Conservation (phyloP, 352 stramenopile genomes). For the Globisporangium lucens region DNA sequence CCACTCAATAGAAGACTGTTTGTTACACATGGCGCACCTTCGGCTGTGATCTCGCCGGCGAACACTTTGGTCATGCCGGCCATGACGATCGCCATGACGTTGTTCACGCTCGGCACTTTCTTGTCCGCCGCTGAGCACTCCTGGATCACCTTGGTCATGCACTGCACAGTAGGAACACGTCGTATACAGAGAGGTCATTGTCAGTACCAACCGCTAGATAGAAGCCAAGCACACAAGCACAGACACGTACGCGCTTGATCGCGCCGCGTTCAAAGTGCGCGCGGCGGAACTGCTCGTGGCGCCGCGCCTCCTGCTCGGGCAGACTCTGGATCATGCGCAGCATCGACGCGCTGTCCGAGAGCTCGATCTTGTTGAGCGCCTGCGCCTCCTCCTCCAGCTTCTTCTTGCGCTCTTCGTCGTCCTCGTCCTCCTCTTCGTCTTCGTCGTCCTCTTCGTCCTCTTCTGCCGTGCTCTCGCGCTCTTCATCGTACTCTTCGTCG, state of each 20-base stretch:
- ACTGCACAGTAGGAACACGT: slow-evolving; percentile 26
- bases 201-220: not conserved
- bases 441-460: slow-evolving; percentile 38
- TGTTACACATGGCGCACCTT: slow-evolving; percentile 34
- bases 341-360: slow-evolving; percentile 67
- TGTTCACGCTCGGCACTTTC: slow-evolving; percentile 56
- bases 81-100: slow-evolving; percentile 88
- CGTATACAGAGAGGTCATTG: slow-evolving; percentile 3
- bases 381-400: slow-evolving; percentile 44
- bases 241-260: slow-evolving; percentile 59
- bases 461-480: slow-evolving; percentile 13
- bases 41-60: slow-evolving; percentile 70
- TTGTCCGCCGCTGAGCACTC: slow-evolving; percentile 56
- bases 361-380: slow-evolving; percentile 31
- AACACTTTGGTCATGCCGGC: slow-evolving; percentile 86
- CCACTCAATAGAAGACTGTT: not conserved
- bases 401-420: slow-evolving; percentile 34
- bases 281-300: slow-evolving; percentile 80
- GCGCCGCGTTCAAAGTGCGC: slow-evolving; percentile 82
- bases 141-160: slow-evolving; percentile 75
- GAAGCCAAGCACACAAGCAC: not conserved
- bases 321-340: slow-evolving; percentile 70
- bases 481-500: slow-evolving; percentile 23
- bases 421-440: slow-evolving; percentile 46
- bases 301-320: slow-evolving; percentile 54